Percentiles rank a stretch among this genome's conserved stretches.
Conservation (phyloP, 352 stramenopile species). For the Globisporangium ultimum region DNA sequence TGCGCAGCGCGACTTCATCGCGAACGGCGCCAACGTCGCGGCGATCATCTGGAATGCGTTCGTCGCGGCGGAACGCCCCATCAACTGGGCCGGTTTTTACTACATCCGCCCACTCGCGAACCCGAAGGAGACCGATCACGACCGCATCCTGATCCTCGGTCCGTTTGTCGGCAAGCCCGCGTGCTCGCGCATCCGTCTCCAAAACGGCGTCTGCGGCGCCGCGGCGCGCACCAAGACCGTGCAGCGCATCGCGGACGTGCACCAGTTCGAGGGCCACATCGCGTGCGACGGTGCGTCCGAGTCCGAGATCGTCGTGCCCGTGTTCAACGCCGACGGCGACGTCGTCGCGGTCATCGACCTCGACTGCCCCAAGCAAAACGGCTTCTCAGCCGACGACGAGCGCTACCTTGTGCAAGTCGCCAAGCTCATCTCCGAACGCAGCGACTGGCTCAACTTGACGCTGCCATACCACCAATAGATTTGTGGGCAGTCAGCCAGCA, state of each 20-base stretch:
- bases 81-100: constrained; percentile 87
- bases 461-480: constrained; percentile 48
- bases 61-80: constrained; percentile 42
- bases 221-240: constrained; percentile 58
- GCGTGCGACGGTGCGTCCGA: constrained; percentile 75
- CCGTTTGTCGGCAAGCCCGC: constrained; percentile 83
- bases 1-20: constrained; percentile 70
- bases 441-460: constrained; percentile 62
- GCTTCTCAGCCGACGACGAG: constrained; percentile 71
- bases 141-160: constrained; percentile 66
- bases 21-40: constrained; percentile 78
- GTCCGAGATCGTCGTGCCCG: constrained; percentile 79
- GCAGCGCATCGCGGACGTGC: constrained; percentile 73
- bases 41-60: constrained; percentile 85
- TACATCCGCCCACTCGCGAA: constrained; percentile 63
- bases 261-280: constrained; percentile 79
- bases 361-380: constrained; percentile 65
- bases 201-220: constrained; percentile 71
- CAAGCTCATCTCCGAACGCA: constrained; percentile 47
- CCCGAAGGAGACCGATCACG: constrained; percentile 47
- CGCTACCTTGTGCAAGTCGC: constrained; percentile 61
- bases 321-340: constrained; percentile 58
- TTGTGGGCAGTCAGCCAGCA: too few species aligned
- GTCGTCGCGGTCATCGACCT: constrained; percentile 77
- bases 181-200: constrained; percentile 74